Conservation (phyloP, 2,329 filamentous ascomycete species). For the Nigrospora oryzae region DNA sequence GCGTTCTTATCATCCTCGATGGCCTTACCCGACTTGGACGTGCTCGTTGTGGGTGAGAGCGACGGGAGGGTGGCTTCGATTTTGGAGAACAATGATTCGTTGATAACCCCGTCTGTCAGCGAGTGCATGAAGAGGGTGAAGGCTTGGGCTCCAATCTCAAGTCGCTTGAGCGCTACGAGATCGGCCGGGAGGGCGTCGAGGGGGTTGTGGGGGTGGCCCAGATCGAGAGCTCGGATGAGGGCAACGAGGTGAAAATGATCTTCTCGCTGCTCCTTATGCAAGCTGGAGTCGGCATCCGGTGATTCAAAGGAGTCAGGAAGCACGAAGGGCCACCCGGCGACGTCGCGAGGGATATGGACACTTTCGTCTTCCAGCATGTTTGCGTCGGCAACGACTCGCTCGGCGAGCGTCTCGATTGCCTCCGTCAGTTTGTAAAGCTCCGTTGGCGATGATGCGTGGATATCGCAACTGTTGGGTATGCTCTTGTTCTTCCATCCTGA, state of each 20-base stretch:
- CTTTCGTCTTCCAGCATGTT: slow-evolving; percentile 49
- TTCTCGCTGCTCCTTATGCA: slow-evolving; percentile 12
- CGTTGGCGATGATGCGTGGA: slow-evolving; percentile 73
- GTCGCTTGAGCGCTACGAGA: slow-evolving; percentile 53
- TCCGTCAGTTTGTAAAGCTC: slow-evolving; percentile 89
- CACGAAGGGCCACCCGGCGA: slow-evolving; percentile 52
- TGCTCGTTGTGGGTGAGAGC: slow-evolving; percentile 12
- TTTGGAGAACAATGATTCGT: slow-evolving; percentile 59
- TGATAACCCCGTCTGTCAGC: slow-evolving; percentile 72
- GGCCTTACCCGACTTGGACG: slow-evolving; percentile 9
- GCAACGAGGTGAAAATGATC: slow-evolving; percentile 20
- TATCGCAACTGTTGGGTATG: slow-evolving; percentile 47
- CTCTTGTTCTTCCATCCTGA: slow-evolving; percentile 19
- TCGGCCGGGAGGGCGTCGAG: slow-evolving; percentile 54
- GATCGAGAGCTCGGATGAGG: slow-evolving; percentile 64
- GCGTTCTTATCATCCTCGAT: slow-evolving; percentile 37
- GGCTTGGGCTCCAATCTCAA: slow-evolving; percentile 66
- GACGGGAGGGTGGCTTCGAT: slow-evolving; percentile 51
- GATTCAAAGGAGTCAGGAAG: slow-evolving; percentile 3
- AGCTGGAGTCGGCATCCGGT: neutral
- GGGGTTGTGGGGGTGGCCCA: slow-evolving; percentile 45
- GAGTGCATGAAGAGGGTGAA: slow-evolving; percentile 67
- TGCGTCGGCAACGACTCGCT: slow-evolving; percentile 50
- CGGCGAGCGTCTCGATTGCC: slow-evolving; percentile 52
- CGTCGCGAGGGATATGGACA: slow-evolving; percentile 39